These are phyloP conservation scores for Trichoderma sp. DNA, from an alignment of 2,329 filamentous ascomycete genomes.

Conservation along the genomic window DNA sequence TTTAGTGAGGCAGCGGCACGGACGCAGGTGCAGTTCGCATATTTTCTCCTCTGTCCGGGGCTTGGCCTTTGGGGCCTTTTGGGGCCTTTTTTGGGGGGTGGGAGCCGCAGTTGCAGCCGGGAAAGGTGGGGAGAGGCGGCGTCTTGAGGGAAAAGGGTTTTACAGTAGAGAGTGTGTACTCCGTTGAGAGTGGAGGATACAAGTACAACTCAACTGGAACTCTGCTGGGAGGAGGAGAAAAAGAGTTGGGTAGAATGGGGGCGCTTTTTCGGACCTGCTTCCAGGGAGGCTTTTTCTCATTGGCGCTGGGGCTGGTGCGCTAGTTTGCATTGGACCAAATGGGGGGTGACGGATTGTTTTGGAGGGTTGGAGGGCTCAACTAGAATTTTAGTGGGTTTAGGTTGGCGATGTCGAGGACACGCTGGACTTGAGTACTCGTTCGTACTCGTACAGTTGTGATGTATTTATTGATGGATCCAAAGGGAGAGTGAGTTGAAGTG, in stretches of 20 bases:
- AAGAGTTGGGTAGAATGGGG: background rate
- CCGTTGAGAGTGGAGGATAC: background rate
- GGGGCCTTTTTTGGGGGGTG: background rate
- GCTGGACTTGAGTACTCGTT: background rate
- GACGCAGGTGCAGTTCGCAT: slow-evolving; percentile 6
- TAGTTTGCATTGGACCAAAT: background rate
- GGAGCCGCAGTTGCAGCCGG: slow-evolving; percentile 9
- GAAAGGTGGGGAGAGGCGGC: slow-evolving; percentile 17
- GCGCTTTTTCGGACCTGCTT: slow-evolving; percentile 1
- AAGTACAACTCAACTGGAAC: background rate
- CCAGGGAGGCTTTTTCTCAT: background rate
- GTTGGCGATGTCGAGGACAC: background rate
- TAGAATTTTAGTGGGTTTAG: background rate
- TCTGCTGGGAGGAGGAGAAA: background rate
- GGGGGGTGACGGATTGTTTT: background rate
- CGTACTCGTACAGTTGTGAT: background rate
- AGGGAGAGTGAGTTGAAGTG: background rate
- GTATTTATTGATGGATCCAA: background rate
- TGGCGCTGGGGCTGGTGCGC: background rate
- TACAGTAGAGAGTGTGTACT: background rate
- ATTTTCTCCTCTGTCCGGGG: slow-evolving; percentile 5
- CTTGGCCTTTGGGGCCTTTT: background rate
- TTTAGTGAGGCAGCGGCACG: background rate
- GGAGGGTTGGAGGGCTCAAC: slow-evolving; percentile 1
- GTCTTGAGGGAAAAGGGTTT: background rate